Evolutionary conservation across 495 filamentous ascomycete genomes (phyloP).

Genomic region (Thermothielavioides terrestris): DNA sequence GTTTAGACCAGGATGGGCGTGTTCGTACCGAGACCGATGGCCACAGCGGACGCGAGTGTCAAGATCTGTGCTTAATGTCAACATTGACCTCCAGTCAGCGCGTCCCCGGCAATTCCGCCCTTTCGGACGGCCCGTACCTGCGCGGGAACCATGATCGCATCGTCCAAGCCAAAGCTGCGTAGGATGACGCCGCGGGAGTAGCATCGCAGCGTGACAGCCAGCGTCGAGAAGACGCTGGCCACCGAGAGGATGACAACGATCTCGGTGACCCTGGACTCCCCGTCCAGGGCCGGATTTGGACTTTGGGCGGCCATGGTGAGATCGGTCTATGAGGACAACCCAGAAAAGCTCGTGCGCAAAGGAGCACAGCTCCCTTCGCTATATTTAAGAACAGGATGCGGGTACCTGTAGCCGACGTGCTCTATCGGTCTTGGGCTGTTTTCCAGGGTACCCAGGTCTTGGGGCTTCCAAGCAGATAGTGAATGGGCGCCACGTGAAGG

Average conservation of each 20-base stretch:
- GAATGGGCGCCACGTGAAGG: too few relatives aligned
- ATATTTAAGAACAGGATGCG: too few relatives aligned
- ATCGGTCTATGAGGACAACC: too few relatives aligned
- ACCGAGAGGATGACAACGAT: constrained; percentile 10
- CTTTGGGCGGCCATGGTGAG: constrained; percentile 6
- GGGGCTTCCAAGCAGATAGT: too few relatives aligned
- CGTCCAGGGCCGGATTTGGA: constrained; percentile 11
- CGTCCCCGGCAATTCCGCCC: too few relatives aligned
- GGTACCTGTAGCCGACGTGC: too few relatives aligned
- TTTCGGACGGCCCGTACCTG: constrained; percentile 5
- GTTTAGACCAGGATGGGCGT: too few relatives aligned
- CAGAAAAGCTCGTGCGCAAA: too few relatives aligned
- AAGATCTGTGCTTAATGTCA: too few relatives aligned
- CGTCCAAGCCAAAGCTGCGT: constrained; percentile 10
- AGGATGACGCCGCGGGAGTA: constrained; percentile 12
- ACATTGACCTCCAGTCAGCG: background rate
- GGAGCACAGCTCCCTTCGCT: too few relatives aligned
- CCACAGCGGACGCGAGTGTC: constrained; percentile 13
- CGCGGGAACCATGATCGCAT: constrained; percentile 10
- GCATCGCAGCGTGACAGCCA: constrained; percentile 2
- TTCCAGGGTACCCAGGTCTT: too few relatives aligned
- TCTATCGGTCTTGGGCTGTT: too few relatives aligned
- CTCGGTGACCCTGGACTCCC: constrained; percentile 9
- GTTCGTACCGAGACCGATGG: constrained; percentile 18
- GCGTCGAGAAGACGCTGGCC: constrained; percentile 5